phyloP scores from a whole-genome alignment of 2,329 filamentous ascomycete species.

The Fusarium veterinarium region DNA sequence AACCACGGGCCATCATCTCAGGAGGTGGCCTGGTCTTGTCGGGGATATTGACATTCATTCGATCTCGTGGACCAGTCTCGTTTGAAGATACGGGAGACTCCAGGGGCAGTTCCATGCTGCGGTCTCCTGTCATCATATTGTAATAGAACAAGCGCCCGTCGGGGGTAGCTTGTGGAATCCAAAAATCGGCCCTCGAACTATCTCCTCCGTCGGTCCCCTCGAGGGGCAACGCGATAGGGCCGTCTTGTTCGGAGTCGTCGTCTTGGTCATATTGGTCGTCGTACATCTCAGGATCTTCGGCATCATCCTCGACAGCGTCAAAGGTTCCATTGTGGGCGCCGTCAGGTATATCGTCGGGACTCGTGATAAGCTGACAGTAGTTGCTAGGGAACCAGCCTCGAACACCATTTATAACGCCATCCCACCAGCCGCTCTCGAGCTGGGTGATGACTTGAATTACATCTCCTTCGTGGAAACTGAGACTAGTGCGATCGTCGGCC shows the following conservation, averaged over 20 bases:
- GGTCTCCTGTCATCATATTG: slow-evolving; percentile 96
- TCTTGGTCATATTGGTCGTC: slow-evolving; percentile 76
- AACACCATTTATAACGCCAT: slow-evolving; percentile 96
- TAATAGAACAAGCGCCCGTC: slow-evolving; percentile 97
- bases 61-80: slow-evolving; percentile 88
- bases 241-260: slow-evolving; percentile 71
- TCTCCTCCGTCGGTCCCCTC: slow-evolving; percentile 72
- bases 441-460: slow-evolving; percentile 99
- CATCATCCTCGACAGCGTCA: slow-evolving; percentile 70
- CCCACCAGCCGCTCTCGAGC: slow-evolving; percentile 99
- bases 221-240: slow-evolving; percentile 70
- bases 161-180: slow-evolving; percentile 96
- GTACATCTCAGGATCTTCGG: slow-evolving; percentile 72
- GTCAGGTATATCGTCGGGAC: slow-evolving; percentile 78
- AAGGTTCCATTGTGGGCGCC: slow-evolving; percentile 65
- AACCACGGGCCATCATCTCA: slow-evolving; percentile 89
- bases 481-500: slow-evolving; percentile 93
- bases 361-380: slow-evolving; percentile 89
- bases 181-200: slow-evolving; percentile 92
- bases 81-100: slow-evolving; percentile 85
- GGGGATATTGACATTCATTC: slow-evolving; percentile 87
- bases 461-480: slow-evolving; percentile 97
- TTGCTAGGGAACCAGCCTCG: slow-evolving; percentile 99
- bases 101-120: slow-evolving; percentile 91
- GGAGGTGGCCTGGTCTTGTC: slow-evolving; percentile 90